Evolutionary conservation across 768 basidiomycete species (phyloP), one percentile per base, ranked within the genome.

Genomic region (Termitomyces sp.): DNA sequence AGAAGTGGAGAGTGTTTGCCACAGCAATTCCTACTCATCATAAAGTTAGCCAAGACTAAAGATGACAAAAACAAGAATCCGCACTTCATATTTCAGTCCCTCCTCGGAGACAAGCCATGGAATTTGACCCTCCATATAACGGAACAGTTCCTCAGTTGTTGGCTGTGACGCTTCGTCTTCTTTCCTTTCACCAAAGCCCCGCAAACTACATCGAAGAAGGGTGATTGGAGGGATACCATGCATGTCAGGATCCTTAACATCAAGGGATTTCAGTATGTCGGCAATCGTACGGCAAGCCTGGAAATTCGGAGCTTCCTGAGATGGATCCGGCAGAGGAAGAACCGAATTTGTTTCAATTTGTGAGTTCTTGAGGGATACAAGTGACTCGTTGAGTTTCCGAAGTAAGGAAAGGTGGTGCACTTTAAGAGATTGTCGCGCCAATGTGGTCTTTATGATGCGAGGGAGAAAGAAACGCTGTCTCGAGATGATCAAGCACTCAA

Each of bases 381-480:
- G 68, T 16, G 86, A 86, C 7, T 74, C 70, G 16, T 78, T 79
- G 19, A 91, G 73, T 59, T 75, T 79, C 5, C 71, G 65, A 19
- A 90, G 65, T 16, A 90, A 79, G 1, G 72, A 67, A 19, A 78
- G 71, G 49, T 89, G 88, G 62, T 91, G 86, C 6, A 73, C 65
- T 52, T 74, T 79, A 47, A 92, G 68, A 8, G 86, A 79, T 53
- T 74, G 76, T 32, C 89, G 82, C 9, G 89, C 88, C 28, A 79
- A 67, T 27, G 76, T 77, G 1, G 86, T 82, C 47, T 73, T 77
- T 2, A 79, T 67, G 11, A 92, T 77, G 32, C 82, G 82, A 4
- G 89, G 89, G 25, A 89, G 78, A 23, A 92, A 72, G 63, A 84
- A 82, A 35, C 82, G 81, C 89, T 91, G 57, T 3, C 59, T 32